phyloP scores from a whole-genome alignment of 371 early-diverging fungal species.

The Dinochytrium kinnereticum region DNA sequence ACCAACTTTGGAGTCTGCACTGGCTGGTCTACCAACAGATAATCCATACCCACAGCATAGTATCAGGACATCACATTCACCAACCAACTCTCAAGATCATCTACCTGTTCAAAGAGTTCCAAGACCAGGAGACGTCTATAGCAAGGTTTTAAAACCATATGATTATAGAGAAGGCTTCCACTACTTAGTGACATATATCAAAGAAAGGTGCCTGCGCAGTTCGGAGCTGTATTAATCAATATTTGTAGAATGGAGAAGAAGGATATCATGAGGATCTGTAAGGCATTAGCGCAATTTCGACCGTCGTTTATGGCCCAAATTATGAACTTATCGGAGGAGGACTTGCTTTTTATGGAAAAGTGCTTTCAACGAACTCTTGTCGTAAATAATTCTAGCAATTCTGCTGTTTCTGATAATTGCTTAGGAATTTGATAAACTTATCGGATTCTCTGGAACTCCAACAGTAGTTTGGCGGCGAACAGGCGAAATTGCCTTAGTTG shows the following conservation, averaged over 20 bases:
- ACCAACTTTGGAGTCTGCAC: background rate
- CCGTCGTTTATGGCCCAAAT: slow-evolving; percentile 89
- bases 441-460: slow-evolving; percentile 92
- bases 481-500: slow-evolving; percentile 88
- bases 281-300: slow-evolving; percentile 84
- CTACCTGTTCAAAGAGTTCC: background rate
- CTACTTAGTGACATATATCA: slow-evolving; percentile 77
- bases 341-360: slow-evolving; percentile 91
- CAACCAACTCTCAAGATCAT: background rate
- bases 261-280: slow-evolving; percentile 84
- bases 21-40: background rate
- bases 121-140: slow-evolving; percentile 70
- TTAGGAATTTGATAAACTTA: slow-evolving; percentile 88
- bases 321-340: slow-evolving; percentile 89
- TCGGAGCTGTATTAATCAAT: background rate
- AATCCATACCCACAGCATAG: slow-evolving; percentile 8
- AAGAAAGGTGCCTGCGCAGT: slow-evolving; percentile 63
- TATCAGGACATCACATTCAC: slow-evolving; percentile 10
- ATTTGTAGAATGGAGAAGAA: slow-evolving; percentile 76
- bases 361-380: slow-evolving; percentile 86
- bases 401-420: slow-evolving; percentile 14
- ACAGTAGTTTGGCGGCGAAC: slow-evolving; percentile 93
- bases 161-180: slow-evolving; percentile 91
- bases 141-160: slow-evolving; percentile 73
- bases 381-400: slow-evolving; percentile 42